phyloP scores from a whole-genome alignment of 352 stramenopile species.

The Peronospora belbahrii region DNA sequence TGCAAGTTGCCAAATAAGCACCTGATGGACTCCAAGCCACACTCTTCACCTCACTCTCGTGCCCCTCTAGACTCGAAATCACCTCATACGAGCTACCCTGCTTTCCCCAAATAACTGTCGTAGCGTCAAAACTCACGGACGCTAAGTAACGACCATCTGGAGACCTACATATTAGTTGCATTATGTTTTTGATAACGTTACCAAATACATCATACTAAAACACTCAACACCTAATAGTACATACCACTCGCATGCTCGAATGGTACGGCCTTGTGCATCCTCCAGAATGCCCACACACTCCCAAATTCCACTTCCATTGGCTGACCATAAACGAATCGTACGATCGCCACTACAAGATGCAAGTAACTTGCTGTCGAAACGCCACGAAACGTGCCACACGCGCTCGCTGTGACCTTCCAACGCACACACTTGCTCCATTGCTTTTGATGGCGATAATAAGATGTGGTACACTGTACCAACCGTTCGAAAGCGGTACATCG shows the following conservation, averaged over 20 bases:
- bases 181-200: too few species aligned
- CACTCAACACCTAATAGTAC: neutral
- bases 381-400: conserved; percentile 90
- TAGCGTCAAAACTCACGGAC: conserved; percentile 95
- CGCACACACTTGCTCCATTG: conserved; percentile 40
- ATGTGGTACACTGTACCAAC: conserved; percentile 1
- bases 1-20: conserved; percentile 93
- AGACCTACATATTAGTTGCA: conserved; percentile 53
- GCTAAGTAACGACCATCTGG: conserved; percentile 84
- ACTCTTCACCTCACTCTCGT: conserved; percentile 98
- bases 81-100: conserved; percentile 87
- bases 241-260: conserved; percentile 92
- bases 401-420: conserved; percentile 85
- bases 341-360: conserved; percentile 88
- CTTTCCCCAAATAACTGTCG: conserved; percentile 92
- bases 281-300: conserved; percentile 89
- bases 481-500: too few species aligned
- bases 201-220: neutral
- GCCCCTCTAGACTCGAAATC: conserved; percentile 93
- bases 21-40: conserved; percentile 92
- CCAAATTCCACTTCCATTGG: conserved; percentile 51
- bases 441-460: too few species aligned
- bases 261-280: conserved; percentile 91
- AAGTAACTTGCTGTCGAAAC: conserved; percentile 72
- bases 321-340: conserved; percentile 81